Evolutionary conservation across 2,329 filamentous ascomycete genomes (phyloP).

Genomic region (Fusarium nanum): DNA sequence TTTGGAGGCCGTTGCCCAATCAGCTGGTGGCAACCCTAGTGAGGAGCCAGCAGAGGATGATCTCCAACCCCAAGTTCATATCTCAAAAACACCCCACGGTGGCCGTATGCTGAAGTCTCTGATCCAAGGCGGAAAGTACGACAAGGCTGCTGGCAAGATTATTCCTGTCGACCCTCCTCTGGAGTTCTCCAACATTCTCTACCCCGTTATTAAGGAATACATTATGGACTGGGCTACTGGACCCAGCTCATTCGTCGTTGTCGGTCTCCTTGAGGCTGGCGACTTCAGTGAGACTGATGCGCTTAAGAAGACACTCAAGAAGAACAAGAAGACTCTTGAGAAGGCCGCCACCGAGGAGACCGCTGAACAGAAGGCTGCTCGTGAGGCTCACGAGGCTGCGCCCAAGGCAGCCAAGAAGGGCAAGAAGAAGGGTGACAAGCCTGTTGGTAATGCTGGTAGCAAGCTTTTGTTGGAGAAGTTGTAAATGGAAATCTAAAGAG

Average conservation of each 20-base stretch:
- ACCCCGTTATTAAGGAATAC: slow-evolving; percentile 79
- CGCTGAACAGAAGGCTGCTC: slow-evolving; percentile 63
- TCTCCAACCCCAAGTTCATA: slow-evolving; percentile 60
- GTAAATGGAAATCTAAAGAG: slow-evolving; percentile 35
- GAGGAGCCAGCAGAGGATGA: slow-evolving; percentile 56
- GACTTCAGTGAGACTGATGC: slow-evolving; percentile 75
- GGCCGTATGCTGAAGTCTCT: slow-evolving; percentile 92
- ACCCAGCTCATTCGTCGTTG: slow-evolving; percentile 85
- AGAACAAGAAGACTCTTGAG: slow-evolving; percentile 77
- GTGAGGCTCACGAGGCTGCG: slow-evolving; percentile 60
- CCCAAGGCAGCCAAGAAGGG: slow-evolving; percentile 57
- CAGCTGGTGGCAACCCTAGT: slow-evolving; percentile 68
- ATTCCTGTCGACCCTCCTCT: slow-evolving; percentile 80
- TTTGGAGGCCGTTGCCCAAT: slow-evolving; percentile 74
- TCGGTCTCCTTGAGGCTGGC: slow-evolving; percentile 81
- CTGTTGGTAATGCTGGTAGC: slow-evolving; percentile 71
- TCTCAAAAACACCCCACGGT: slow-evolving; percentile 70
- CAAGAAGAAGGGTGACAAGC: slow-evolving; percentile 58
- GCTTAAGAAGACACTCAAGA: slow-evolving; percentile 76
- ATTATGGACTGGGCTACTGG: slow-evolving; percentile 87
- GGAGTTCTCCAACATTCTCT: slow-evolving; percentile 84
- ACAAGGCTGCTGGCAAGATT: slow-evolving; percentile 76
- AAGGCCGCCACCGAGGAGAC: slow-evolving; percentile 72
- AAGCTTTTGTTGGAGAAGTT: slow-evolving; percentile 71
- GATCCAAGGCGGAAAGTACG: slow-evolving; percentile 88